Conservation (phyloP, 1,139 yeast genomes). For the Saccharomyces hybrid region DNA sequence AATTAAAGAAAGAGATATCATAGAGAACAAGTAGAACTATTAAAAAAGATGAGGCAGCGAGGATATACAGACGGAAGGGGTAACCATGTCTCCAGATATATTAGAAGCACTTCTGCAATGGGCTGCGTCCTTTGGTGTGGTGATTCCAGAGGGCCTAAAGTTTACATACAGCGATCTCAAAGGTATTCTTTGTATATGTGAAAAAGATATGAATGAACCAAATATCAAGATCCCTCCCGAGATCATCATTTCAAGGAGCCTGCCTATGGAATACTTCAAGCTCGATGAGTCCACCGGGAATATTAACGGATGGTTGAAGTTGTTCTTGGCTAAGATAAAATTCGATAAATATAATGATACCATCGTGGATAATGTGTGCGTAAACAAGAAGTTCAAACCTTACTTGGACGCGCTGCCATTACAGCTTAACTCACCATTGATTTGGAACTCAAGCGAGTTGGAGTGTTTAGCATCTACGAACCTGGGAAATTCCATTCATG, state of each 20-base stretch:
- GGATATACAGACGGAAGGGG: too few relatives aligned
- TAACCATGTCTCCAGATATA: not conserved
- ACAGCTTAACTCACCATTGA: conserved; percentile 52
- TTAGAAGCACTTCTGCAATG: not conserved
- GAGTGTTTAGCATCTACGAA: conserved; percentile 52
- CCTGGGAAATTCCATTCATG: conserved; percentile 34
- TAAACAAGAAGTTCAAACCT: conserved; percentile 33
- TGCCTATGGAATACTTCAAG: conserved; percentile 37
- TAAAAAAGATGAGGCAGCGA: too few relatives aligned
- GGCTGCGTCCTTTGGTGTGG: not conserved
- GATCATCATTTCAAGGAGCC: conserved; percentile 37
- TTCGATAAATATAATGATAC: conserved; percentile 27
- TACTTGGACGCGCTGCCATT: conserved; percentile 55
- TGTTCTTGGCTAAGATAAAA: conserved; percentile 41
- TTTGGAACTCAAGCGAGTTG: conserved; percentile 52
- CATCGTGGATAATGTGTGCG: conserved; percentile 7
- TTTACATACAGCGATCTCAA: not conserved
- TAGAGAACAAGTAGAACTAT: too few relatives aligned
- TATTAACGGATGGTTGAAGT: conserved; percentile 38
- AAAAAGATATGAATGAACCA: conserved; percentile 6
- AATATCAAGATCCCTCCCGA: conserved; percentile 36
- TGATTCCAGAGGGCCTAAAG: conserved; percentile 7
- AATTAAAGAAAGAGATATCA: not conserved
- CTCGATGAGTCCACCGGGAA: conserved; percentile 7
- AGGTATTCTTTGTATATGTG: not conserved